A percentile compares a stretch with the other conserved stretches of the same genome.
These are phyloP conservation scores for Aspergillus olivimuriae DNA, from an alignment of 495 filamentous ascomycete species.

Conservation along the genomic window DNA sequence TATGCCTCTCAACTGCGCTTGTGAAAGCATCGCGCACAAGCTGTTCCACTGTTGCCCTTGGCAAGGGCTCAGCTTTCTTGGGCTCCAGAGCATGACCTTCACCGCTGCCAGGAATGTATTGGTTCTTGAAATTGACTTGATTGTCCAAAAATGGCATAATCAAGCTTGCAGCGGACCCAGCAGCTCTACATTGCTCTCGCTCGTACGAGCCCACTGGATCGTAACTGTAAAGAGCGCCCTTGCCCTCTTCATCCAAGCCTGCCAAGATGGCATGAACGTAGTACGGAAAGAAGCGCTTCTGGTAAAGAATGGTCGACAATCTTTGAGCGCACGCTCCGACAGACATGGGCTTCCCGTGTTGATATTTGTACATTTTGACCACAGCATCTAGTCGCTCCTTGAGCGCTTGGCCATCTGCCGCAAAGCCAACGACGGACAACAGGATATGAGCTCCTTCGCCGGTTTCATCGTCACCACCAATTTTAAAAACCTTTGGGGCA, in stretches of 20 bases:
- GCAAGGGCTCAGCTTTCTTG: conserved; percentile 58
- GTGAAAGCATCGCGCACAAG: conserved; percentile 96
- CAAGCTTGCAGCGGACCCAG: conserved; percentile 88
- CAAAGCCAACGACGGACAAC: conserved; percentile 90
- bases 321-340: conserved; percentile 90
- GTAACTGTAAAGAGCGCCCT: conserved; percentile 92
- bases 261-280: conserved; percentile 91
- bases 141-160: conserved; percentile 99
- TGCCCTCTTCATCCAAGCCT: conserved; percentile 90
- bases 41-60: conserved; percentile 67
- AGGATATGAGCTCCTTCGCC: conserved; percentile 79
- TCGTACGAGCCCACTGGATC: conserved; percentile 97
- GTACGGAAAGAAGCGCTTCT: conserved; percentile 98
- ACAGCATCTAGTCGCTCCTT: conserved; percentile 84
- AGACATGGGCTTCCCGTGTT: conserved; percentile 87
- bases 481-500: conserved; percentile 92
- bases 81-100: conserved; percentile 69
- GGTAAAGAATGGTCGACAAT: conserved; percentile 87
- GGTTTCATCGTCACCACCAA: conserved; percentile 80
- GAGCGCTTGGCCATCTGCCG: conserved; percentile 84
- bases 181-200: conserved; percentile 89
- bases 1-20: conserved; percentile 95
- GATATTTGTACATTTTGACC: conserved; percentile 96
- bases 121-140: conserved; percentile 99
- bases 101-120: conserved; percentile 86